Evolutionary conservation across 192 early-diverging fungal genomes (phyloP), one percentile per base, ranked within the genome.

Genomic region (Chytriomyces hyalinus): DNA sequence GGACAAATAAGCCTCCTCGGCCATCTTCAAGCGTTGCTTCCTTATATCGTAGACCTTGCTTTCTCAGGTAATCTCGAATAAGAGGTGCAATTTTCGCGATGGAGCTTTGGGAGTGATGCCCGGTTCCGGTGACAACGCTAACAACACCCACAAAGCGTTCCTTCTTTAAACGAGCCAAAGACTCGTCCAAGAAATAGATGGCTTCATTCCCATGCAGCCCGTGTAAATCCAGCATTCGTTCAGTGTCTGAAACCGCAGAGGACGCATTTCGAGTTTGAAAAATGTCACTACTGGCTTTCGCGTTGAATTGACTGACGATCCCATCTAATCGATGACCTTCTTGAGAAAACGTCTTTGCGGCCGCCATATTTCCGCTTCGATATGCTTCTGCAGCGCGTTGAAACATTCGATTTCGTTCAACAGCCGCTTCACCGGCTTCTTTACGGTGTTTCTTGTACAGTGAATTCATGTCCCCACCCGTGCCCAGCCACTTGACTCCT

Each of bases 311-410:
- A 51, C 78, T 47, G 50, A 88, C 64, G 61, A 70, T 49, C 50
- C 80, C 75, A 65, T 88, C 87, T 49, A 87, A 44, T 46, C 75
- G 49, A 46, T 80, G 77, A 8, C 85, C 87, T 36, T 77, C 50
- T 13, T 79, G 24, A 3, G 84, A 86, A 51, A 88, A 81, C 3
- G 77, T 78, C 59, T 84, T 84, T 6, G 87, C 87, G 15, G 86
- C 86, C 6, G 84, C 84, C 63, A 80, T 82, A 69, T 87, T 87
- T 9, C 84, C 84, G 8, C 73, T 36, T 2, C 83, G 63, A 67
- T 81, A 87, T 36, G 84, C 84, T 53, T 86, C 75, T 57, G 86
- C 86, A 0, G 86, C 86, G 47, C 86, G 65, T 69, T 87, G 84
- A 60, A 83, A 87, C 17, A 87, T 70, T 71, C 78, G 76, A 68